These are phyloP conservation scores for Mycena venus DNA, from an alignment of 768 basidiomycete species.

Conservation along the genomic window DNA sequence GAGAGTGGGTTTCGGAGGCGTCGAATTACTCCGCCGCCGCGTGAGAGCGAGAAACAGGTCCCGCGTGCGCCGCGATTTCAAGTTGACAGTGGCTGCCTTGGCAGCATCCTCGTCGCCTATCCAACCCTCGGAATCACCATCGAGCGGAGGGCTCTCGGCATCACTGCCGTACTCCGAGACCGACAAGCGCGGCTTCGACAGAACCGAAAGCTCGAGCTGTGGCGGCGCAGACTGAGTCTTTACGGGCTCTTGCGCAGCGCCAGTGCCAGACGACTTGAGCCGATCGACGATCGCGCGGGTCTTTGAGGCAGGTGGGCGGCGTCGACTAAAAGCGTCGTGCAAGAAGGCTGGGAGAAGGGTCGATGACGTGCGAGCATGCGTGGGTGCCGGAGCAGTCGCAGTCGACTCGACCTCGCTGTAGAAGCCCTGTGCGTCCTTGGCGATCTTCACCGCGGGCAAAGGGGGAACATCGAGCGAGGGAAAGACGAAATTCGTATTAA, in stretches of 20 bases:
- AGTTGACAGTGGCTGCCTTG: slow-evolving; percentile 34
- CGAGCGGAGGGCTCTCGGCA: slow-evolving; percentile 46
- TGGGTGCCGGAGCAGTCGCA: slow-evolving; percentile 47
- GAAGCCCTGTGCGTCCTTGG: slow-evolving; percentile 69
- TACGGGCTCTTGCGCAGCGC: not conserved
- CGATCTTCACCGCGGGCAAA: slow-evolving; percentile 54
- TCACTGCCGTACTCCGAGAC: slow-evolving; percentile 58
- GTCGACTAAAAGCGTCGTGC: slow-evolving; percentile 53
- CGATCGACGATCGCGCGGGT: slow-evolving; percentile 73
- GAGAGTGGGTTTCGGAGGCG: slow-evolving; percentile 43
- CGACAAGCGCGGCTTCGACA: slow-evolving; percentile 50
- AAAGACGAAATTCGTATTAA: slow-evolving; percentile 58
- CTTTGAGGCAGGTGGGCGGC: slow-evolving; percentile 61
- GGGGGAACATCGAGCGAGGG: slow-evolving; percentile 60
- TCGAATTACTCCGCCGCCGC: slow-evolving; percentile 55
- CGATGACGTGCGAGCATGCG: slow-evolving; percentile 43
- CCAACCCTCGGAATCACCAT: slow-evolving; percentile 62
- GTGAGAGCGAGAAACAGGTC: slow-evolving; percentile 58
- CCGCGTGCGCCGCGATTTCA: slow-evolving; percentile 56
- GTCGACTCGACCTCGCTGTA: slow-evolving; percentile 57
- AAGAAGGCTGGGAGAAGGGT: slow-evolving; percentile 64
- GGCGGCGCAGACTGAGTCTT: slow-evolving; percentile 4
- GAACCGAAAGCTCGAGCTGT: slow-evolving; percentile 21
- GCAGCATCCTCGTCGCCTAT: slow-evolving; percentile 49
- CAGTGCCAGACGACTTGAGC: slow-evolving; percentile 53